These are phyloP conservation scores for Colletotrichum melonis DNA, from an alignment of 2,329 filamentous ascomycete genomes.

Conservation along the genomic window DNA sequence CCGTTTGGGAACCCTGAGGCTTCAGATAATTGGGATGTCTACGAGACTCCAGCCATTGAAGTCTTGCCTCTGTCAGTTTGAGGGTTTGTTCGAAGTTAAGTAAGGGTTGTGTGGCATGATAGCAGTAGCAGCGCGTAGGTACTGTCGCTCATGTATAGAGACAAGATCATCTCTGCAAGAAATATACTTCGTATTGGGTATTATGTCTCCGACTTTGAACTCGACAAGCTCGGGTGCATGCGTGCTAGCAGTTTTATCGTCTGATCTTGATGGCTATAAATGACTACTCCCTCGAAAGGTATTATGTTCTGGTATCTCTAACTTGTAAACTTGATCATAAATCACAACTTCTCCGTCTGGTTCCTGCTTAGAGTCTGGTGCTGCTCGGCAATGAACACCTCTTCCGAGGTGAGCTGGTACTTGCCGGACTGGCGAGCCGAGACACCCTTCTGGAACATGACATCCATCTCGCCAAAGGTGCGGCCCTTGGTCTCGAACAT, in stretches of 20 bases:
- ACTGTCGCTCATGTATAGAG: neutral
- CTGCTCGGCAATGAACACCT: slow-evolving; percentile 39
- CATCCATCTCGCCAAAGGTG: slow-evolving; percentile 58
- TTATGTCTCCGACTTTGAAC: slow-evolving; percentile 12
- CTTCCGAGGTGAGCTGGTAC: slow-evolving; percentile 49
- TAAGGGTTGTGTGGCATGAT: too few relatives aligned
- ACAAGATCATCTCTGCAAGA: neutral
- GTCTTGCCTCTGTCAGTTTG: slow-evolving; percentile 21
- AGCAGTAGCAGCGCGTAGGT: too few relatives aligned
- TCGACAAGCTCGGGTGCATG: neutral
- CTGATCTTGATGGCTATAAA: slow-evolving; percentile 19
- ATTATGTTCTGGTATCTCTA: slow-evolving; percentile 14
- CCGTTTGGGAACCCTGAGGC: slow-evolving; percentile 28
- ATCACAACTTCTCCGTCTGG: slow-evolving; percentile 23
- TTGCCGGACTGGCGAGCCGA: slow-evolving; percentile 51
- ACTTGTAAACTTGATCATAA: neutral
- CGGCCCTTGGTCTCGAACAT: slow-evolving; percentile 58
- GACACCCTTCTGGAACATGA: slow-evolving; percentile 53
- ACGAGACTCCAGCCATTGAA: slow-evolving; percentile 41
- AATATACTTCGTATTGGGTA: neutral
- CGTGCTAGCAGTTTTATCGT: neutral
- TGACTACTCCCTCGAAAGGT: neutral
- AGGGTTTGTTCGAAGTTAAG: neutral
- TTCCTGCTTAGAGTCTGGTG: slow-evolving; percentile 3
- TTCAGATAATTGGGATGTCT: slow-evolving; percentile 32